Base-by-base conservation (phyloP, 768 basidiomycete genomes). In the Phlegmacium glaucopus region DNA sequence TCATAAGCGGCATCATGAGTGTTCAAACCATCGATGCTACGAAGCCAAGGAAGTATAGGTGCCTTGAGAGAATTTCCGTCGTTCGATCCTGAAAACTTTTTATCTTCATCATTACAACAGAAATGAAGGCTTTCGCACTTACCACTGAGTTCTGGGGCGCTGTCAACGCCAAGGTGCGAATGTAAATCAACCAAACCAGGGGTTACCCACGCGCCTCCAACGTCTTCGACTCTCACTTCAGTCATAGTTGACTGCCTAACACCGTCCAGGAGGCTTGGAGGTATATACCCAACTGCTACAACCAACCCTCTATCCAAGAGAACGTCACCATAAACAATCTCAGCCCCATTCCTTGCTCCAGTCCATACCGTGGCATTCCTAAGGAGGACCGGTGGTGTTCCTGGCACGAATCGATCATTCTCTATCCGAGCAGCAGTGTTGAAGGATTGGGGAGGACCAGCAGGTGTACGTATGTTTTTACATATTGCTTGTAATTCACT, bases 291-390 rank as follows among this genome's bases (percentile, higher is more conserved):
- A 15, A 90, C 68, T 25, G 70, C 69, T 41, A 75, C 67, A 50
- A 91, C 75, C 12, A 91, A 44, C 0, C 90, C 89, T 42, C 76
- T 70, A 48, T 84, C 77, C 11, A 92, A 59, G 0, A 84, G 65
- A 3, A 92, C 60, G 44, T 83, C 80, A 0, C 81, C 82, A n/a
- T 66, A 65, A 9, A 85, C 52, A 7, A 83, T 59, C 52, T 86
- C 77, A 5, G 65, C 66, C 0, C 87, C 88, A 27, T 76, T 68
- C 9, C 72, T 54, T 7, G 68, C 63, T 0, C 88, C 90, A 3
- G 89, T 90, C 90, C 90, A 93, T 25, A 92, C 75, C 5, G 77
- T 81, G 9, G 82, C 87, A 59, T 92, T 89, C 49, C 68, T 73
- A 27, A 93, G 72, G 22, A 83, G 66, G 1, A 75, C 70, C 1